Evolutionary conservation across 176 grass and related monocot genomes (phyloP), one percentile per base, ranked within the genome.

Genomic region (Eragrostis nindensis): DNA sequence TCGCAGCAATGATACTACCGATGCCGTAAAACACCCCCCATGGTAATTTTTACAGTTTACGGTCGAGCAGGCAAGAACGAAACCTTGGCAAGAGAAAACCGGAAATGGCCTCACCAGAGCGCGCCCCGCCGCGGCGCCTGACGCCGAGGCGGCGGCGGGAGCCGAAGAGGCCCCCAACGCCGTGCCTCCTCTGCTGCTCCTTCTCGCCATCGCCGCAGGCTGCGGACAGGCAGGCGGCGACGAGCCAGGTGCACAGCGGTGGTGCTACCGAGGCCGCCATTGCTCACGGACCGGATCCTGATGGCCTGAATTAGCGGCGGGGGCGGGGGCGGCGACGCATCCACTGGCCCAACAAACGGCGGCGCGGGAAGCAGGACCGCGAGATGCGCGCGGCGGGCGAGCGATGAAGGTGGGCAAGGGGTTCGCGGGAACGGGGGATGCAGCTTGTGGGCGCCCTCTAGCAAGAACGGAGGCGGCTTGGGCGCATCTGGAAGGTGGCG

Each of bases 201-300:
- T 85, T 76, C 12, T 77, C 90, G 8, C 27, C 48, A 8, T 25
- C 85, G 56, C 39, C 68, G 69, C 86, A 97, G 29, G 90, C 86
- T 64, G 89, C 90, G 17, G 90, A 97, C 83, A 97, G 59, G 85
- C 82, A 89, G 26, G 90, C 94, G 52, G 94, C 88, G 44, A 93
- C 90, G 32, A 97, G 81, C 90, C 94, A 97, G 47, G 90, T 97
- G 90, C 90, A 91, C 6, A 93, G 94, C 47, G 94, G 90, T 38
- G 90, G 85, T 63, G 90, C 88, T 83, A 91, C 82, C 11, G 25
- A 46, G n/a, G 79, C 63, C 82, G 80, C 77, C 89, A 82, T 86
- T 85, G 78, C 73, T 71, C 82, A 74, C 49, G 76, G 27, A 72
- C 82, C 46, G 77, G 87, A 85, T 81, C 66, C 77, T 38, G 41